These are phyloP conservation scores for Oleoguttula mirabilis DNA, from an alignment of 495 filamentous ascomycete genomes.

Conservation along the genomic window DNA sequence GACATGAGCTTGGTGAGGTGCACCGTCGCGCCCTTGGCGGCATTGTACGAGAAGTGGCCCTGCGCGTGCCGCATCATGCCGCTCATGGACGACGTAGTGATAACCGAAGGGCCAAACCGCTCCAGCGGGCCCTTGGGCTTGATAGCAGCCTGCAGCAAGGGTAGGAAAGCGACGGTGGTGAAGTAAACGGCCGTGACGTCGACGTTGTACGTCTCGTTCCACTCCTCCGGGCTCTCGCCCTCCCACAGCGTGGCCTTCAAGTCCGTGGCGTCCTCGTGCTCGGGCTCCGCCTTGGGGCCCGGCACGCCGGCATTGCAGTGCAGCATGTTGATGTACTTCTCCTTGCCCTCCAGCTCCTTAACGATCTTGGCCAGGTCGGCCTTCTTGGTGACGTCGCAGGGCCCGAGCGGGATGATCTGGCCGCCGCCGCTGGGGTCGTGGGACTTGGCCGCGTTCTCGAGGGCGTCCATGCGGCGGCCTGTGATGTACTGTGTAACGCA, in stretches of 20 bases:
- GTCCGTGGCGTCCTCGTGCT: constrained; percentile 21
- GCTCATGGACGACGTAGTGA: constrained; percentile 34
- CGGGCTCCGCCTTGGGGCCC: constrained; percentile 30
- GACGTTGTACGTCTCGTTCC: constrained; percentile 31
- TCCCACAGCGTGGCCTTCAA: constrained; percentile 33
- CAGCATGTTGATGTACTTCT: constrained; percentile 29
- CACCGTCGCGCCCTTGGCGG: constrained; percentile 33
- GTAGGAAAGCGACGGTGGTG: constrained; percentile 33
- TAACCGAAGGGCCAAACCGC: constrained; percentile 28
- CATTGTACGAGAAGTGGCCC: constrained; percentile 35
- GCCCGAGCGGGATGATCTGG: constrained; percentile 31
- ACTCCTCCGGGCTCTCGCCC: constrained; percentile 30
- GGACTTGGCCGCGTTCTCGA: constrained; percentile 29
- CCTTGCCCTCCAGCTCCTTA: constrained; percentile 26
- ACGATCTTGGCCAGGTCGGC: constrained; percentile 27
- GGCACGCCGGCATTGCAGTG: constrained; percentile 30
- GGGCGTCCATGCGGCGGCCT: constrained; percentile 29
- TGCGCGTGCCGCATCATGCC: constrained; percentile 34
- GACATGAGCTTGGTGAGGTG: constrained; percentile 37
- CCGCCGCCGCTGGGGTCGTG: constrained; percentile 29
- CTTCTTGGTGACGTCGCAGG: constrained; percentile 35
- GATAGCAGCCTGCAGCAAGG: constrained; percentile 32
- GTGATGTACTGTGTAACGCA: constrained; percentile 31
- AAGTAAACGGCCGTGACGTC: constrained; percentile 35
- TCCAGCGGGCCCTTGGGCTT: constrained; percentile 27